Evolutionary conservation across 306 rosid genomes (phyloP), one percentile per base, ranked within the genome.

Genomic region (Oemleria cerasiformis): DNA sequence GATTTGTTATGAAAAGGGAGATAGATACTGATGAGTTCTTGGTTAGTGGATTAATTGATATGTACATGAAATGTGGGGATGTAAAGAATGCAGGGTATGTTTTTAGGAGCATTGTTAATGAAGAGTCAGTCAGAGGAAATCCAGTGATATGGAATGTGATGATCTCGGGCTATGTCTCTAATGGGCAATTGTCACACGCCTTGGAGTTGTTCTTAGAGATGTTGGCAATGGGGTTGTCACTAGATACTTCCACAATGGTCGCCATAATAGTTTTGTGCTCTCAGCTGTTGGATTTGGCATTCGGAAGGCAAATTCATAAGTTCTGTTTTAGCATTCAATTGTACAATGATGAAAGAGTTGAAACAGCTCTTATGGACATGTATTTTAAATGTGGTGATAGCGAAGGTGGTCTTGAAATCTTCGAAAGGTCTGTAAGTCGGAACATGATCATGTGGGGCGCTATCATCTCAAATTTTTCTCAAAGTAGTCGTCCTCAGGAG

Each of bases 51-150:
- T 65, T 82, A 65, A 71, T 71, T 43, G 78, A 78, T 13, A 73
- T 78, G 81, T 82, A 82, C 78, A 78, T 82, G 86, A 82, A 82
- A 56, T 78, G 75, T 62, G 81, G 83, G 65, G 73, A 78, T 68
- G 51, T 75, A 30, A 78, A 70, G 67, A 70, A 69, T 41, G 86
- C 83, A 7, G 72, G 67, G 40, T 38, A 21, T 65, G 72, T 82
- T 42, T 78, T 75, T 69, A 45, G 66, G 48, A 57, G 74, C 4
- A 16, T 21, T 66, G 21, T 78, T 23, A 40, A 53, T 49, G 44
- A 54, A 14, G 81, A 78, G 51, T 40, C 34, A 0, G 42, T 72
- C 20, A 54, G 36, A 78, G 62, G 49, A 21, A 82, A 78, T 67
- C 23, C 73, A 1, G 83, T 82, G 17, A 67, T 82, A 19, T 82